Conservation (phyloP, 306 rosid species). For the Prunus salicina region DNA sequence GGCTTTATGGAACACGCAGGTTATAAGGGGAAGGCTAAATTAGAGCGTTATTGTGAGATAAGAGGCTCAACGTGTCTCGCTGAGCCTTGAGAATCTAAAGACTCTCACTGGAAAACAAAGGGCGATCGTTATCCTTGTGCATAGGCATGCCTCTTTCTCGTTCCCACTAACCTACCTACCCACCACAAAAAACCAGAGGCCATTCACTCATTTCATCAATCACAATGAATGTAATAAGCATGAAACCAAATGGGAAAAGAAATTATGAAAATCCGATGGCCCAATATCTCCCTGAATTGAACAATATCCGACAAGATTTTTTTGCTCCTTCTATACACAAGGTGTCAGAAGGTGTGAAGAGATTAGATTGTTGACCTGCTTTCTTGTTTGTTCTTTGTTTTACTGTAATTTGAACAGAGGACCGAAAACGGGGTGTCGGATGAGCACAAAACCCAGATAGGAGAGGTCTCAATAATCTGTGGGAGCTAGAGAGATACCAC, state of each 20-base stretch:
- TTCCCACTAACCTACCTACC: slow-evolving; percentile 26
- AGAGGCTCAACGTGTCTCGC: no score
- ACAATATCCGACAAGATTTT: slow-evolving; percentile 22
- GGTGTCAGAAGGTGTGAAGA: background rate
- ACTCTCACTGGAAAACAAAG: slow-evolving; percentile 14
- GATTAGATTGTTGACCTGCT: background rate
- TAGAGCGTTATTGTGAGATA: no score
- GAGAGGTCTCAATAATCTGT: slow-evolving; percentile 18
- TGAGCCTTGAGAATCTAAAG: slow-evolving; percentile 27
- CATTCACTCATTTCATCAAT: slow-evolving; percentile 4
- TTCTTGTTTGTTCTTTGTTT: no score
- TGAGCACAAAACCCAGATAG: slow-evolving; percentile 17
- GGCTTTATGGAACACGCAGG: no score
- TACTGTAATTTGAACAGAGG: background rate
- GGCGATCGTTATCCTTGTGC: slow-evolving; percentile 33
- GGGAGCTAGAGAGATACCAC: background rate
- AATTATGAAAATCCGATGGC: background rate
- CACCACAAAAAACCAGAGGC: slow-evolving; percentile 1
- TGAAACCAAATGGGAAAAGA: background rate
- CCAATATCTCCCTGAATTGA: background rate
- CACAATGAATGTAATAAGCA: background rate
- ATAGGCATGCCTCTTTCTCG: slow-evolving; percentile 14
- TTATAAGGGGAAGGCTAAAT: no score
- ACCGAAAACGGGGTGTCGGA: background rate
- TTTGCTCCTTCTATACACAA: background rate